Evolutionary conservation across 805 yeast species (phyloP), one percentile per base, ranked within the genome.

Genomic region (Scheffersomyces amazonensis): DNA sequence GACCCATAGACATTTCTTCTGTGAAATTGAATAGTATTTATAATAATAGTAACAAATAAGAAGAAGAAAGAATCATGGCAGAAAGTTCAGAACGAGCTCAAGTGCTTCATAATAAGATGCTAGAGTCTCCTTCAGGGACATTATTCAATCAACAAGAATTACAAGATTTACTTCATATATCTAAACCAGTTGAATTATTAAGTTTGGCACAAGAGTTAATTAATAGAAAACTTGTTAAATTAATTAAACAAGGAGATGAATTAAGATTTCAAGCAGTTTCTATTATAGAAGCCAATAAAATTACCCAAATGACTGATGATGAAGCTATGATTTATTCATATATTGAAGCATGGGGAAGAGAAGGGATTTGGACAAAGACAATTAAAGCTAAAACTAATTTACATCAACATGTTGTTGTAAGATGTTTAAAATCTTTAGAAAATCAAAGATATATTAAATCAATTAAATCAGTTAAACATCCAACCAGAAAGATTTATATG

Each of bases 401-500:
- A 43, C 96, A 90, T 58, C 96, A 88, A 53, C 95, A 87, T 56
- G 83, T 90, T n/a, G 96, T 90, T 9, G 71, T 76, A 32, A 75
- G 95, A 55, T 86, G 95, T 54, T 67, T 90, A 54, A 90, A 90
- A 54, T 67, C 83, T 16, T 64, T 90, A 46, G 97, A 90, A 54
- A 68, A 74, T 18, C 93, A 87, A 54, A 71, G 93, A 31, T 83
- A 78, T 60, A 89, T 95, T 60, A 93, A 93, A 59, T 76, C 86
- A 43, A 88, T 93, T 56, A 91, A 93, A 57, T 80, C 87, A 17
- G 98, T 93, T 22, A 91, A 87, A 41, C 81, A 78, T 60, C 97
- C 98, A 11, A 91, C 97, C 1, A 75, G 99, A 47, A 93, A 93
- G 55, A 91, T 93, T 23, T 95, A 91, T 62, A 93, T 93, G 98